Evolutionary conservation across 2,329 filamentous ascomycete genomes (phyloP).

Genomic region (Paraconiothyrium sp.): DNA sequence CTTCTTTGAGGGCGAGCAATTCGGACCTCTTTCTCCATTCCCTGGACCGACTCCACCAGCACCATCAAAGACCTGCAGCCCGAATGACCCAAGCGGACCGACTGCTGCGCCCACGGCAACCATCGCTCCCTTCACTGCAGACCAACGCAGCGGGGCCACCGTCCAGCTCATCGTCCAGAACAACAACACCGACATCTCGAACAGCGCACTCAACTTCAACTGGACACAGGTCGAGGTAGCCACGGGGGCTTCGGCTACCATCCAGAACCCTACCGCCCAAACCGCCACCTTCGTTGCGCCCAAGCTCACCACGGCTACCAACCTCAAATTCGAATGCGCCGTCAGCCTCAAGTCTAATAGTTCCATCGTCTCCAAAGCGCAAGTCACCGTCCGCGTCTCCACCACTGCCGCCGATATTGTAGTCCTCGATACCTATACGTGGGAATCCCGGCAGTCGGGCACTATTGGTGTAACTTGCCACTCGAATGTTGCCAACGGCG

Average conservation of each 20-base stretch:
- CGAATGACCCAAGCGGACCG: conserved; percentile 21
- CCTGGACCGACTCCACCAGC: conserved; percentile 41
- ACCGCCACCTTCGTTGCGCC: conserved; percentile 37
- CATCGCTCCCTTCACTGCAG: conserved; percentile 32
- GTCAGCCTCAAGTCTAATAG: conserved; percentile 38
- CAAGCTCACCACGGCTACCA: conserved; percentile 29
- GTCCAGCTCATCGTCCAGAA: conserved; percentile 43
- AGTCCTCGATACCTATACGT: conserved; percentile 46
- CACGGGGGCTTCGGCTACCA: conserved; percentile 25
- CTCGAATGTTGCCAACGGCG: conserved; percentile 47
- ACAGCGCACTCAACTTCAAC: conserved; percentile 39
- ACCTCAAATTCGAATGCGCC: conserved; percentile 41
- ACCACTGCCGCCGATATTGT: conserved; percentile 39
- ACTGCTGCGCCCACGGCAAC: conserved; percentile 26
- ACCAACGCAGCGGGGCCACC: conserved; percentile 41
- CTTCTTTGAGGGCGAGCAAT: conserved; percentile 42
- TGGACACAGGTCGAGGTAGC: conserved; percentile 43
- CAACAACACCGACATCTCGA: conserved; percentile 30
- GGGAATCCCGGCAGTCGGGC: conserved; percentile 40
- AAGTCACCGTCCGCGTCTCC: conserved; percentile 40
- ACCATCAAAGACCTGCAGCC: conserved; percentile 36
- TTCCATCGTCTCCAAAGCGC: conserved; percentile 34
- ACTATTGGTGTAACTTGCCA: conserved; percentile 44
- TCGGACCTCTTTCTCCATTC: conserved; percentile 52
- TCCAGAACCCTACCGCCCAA: conserved; percentile 33